phyloP scores from a whole-genome alignment of 2,329 filamentous ascomycete species.

The Epichloe coenophiala region DNA sequence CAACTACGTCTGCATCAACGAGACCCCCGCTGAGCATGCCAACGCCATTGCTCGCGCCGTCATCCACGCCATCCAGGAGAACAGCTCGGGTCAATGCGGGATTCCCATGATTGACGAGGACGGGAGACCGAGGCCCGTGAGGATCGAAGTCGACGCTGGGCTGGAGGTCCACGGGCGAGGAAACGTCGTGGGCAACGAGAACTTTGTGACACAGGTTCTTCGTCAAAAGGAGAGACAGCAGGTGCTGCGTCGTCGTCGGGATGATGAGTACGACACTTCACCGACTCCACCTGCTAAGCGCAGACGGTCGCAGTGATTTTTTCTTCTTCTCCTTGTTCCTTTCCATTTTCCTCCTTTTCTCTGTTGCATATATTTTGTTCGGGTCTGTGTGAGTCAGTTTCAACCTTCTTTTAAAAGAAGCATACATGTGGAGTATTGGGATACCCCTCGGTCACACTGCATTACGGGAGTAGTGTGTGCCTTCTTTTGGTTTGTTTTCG shows the following conservation, averaged over 20 bases:
- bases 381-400: not conserved
- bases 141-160: slow-evolving; percentile 31
- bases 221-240: not conserved
- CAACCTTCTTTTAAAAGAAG: not conserved
- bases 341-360: not conserved
- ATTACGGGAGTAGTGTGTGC: not conserved
- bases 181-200: slow-evolving; percentile 29
- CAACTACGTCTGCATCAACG: slow-evolving; percentile 33
- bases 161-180: slow-evolving; percentile 28
- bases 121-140: slow-evolving; percentile 27
- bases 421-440: not conserved
- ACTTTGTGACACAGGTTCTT: slow-evolving; percentile 16
- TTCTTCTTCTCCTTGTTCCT: not conserved
- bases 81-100: slow-evolving; percentile 23
- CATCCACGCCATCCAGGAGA: slow-evolving; percentile 29
- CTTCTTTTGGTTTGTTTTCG: too few relatives aligned
- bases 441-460: not conserved
- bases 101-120: slow-evolving; percentile 34
- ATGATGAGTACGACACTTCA: slow-evolving; percentile 7
- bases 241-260: slow-evolving; percentile 7
- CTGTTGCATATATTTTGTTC: not conserved
- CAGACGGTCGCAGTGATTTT: slow-evolving; percentile 1
- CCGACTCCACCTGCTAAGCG: not conserved
- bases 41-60: slow-evolving; percentile 30
- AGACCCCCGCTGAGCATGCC: slow-evolving; percentile 26